Evolutionary conservation across 73 alveolate species (phyloP), one percentile per base, ranked within the genome.

Genomic region (Tetrahymena malaccensis): DNA sequence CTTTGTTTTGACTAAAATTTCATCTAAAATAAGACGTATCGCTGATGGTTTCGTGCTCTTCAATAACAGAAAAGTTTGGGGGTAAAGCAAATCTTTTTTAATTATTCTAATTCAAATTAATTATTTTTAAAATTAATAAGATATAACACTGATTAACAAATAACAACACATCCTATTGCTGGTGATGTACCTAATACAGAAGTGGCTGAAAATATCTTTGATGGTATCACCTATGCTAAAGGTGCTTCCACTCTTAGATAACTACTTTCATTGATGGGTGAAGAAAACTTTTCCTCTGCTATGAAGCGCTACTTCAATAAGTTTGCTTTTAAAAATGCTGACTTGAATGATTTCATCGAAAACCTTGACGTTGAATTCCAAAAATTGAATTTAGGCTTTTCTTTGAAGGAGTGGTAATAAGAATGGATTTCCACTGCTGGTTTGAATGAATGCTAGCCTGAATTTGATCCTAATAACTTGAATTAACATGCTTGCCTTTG

Each of bases 171-270:
- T 97, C 98, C 99, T 37, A 98, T 98, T 37, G 97, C 96, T 55
- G 97, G 98, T 93, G 85, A 96, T 38, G 96, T 98, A 10, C 96
- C 93, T 13, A 94, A 95, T 94, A 96, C 99, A 40, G 98, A 96
- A 95, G 96, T 94, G 25, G 98, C 99, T 35, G 99, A 98, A 89
- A 96, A 97, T 93, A 96, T 98, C 89, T 98, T 99, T 96, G 99
- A 99, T 97, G 99, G 99, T 25, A 98, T 99, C 44, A 97, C 99
- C 35, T 99, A 99, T 97, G 99, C 99, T 19, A 99, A 99, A 96
- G 99, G 99, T 10, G 98, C 99, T 85, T 96, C 99, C 33, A 96
- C 98, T 58, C 97, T 99, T 43, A 98, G 97, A 96, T 98, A 98
- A 97, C 98, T 99, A 5, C 96, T 96, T 97, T 98, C 96, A 96